phyloP scores from a whole-genome alignment of 1,139 yeast species.

The Magnusiomyces suaveolens region DNA sequence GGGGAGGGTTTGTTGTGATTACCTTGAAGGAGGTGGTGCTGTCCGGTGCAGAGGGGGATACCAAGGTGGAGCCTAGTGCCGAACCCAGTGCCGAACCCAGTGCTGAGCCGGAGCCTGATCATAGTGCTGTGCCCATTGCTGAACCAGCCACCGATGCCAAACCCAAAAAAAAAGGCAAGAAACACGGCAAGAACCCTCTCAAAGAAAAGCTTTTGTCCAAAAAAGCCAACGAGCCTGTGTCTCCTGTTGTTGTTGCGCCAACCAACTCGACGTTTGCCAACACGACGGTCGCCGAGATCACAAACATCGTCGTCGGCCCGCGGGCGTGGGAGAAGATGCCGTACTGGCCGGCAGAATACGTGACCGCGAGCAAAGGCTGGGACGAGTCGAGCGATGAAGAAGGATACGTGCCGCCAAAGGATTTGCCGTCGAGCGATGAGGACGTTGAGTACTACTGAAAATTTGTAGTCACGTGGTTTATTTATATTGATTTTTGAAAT shows the following conservation, averaged over 20 bases:
- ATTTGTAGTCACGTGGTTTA: too few species aligned
- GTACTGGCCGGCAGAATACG: slow-evolving; percentile 33
- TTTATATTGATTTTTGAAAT: too few species aligned
- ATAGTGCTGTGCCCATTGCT: background rate
- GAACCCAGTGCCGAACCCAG: background rate
- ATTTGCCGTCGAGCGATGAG: slow-evolving; percentile 12
- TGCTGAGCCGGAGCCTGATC: background rate
- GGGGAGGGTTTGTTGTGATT: slow-evolving; percentile 33
- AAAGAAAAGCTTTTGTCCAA: background rate
- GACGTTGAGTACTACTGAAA: slow-evolving; percentile 13
- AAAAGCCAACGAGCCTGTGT: background rate
- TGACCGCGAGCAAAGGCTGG: slow-evolving; percentile 21
- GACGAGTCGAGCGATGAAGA: slow-evolving; percentile 19
- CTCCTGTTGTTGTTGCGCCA: background rate
- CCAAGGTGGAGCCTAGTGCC: background rate
- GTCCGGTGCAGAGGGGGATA: background rate
- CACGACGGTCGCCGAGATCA: slow-evolving; percentile 26
- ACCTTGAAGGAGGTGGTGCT: slow-evolving; percentile 21
- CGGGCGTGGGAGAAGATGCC: slow-evolving; percentile 31
- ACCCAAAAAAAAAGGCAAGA: slow-evolving; percentile 2
- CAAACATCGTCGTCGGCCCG: slow-evolving; percentile 30
- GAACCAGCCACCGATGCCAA: background rate
- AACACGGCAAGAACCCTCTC: background rate
- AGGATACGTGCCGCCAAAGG: background rate
- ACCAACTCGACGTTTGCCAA: background rate